Conservation (phyloP, 345 rosid genomes). For the Euphorbia peplus region DNA sequence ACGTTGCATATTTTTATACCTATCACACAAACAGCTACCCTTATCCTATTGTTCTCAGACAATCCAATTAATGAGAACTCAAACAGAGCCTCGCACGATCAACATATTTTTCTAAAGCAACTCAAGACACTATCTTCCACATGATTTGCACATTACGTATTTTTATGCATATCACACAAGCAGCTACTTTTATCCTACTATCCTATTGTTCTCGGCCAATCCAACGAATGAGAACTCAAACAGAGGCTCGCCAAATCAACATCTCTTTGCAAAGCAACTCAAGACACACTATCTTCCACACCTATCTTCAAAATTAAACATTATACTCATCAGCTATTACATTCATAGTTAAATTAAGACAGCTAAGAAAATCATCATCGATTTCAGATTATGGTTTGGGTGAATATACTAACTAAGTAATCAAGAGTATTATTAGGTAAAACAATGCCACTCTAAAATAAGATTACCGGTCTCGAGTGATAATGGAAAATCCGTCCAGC, state of each 20-base stretch:
- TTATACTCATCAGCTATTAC: background rate
- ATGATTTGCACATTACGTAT: background rate
- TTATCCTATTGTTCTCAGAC: background rate
- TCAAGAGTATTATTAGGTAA: background rate
- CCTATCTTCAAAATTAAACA: background rate
- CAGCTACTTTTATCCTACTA: too few relatives aligned
- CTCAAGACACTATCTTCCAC: background rate
- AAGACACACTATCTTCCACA: background rate
- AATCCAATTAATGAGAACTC: background rate
- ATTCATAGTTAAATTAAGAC: background rate
- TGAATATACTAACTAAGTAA: background rate
- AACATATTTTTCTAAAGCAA: background rate
- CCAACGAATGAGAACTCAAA: background rate
- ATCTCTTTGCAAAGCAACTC: background rate
- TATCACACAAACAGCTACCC: background rate
- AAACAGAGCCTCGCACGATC: background rate
- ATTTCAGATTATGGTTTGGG: background rate
- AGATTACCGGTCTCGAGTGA: slow-evolving; percentile 43
- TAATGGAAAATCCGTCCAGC: slow-evolving; percentile 69
- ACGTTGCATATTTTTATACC: background rate
- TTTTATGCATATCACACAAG: background rate
- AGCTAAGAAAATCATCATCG: background rate
- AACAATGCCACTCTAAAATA: background rate
- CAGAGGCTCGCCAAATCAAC: background rate
- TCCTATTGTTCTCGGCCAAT: background rate